Evolutionary conservation across 768 basidiomycete genomes (phyloP).

Genomic region (Candolleomyces efflorescens): DNA sequence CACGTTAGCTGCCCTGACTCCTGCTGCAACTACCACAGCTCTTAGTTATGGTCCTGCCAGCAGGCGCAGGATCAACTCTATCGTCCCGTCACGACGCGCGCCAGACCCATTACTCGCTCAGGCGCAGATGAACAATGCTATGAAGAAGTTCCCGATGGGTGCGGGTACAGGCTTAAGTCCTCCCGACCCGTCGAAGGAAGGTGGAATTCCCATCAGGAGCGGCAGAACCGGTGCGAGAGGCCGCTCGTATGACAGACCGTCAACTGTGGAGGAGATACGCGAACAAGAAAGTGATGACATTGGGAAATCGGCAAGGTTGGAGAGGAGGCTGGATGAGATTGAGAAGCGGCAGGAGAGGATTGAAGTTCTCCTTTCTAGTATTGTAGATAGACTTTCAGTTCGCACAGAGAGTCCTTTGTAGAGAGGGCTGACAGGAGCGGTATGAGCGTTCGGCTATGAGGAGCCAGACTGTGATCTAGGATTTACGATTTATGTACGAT

Average conservation of each 20-base stretch:
- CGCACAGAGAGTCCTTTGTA: no score
- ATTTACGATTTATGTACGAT: no score
- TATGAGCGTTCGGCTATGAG: no score
- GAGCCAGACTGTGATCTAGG: no score
- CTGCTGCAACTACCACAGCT: conserved; percentile 15
- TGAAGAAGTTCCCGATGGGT: conserved; percentile 7
- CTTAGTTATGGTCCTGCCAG: conserved; percentile 44
- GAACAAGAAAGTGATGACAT: background rate
- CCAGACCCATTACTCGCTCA: conserved; percentile 13
- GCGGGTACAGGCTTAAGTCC: background rate
- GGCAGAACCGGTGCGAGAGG: background rate
- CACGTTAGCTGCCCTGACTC: conserved; percentile 1
- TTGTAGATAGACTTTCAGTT: conserved; percentile 23
- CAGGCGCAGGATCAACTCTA: conserved; percentile 33
- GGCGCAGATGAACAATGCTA: conserved; percentile 9
- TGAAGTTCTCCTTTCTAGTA: conserved; percentile 36
- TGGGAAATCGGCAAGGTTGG: background rate
- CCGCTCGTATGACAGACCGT: background rate
- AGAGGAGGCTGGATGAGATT: conserved; percentile 26
- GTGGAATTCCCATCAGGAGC: background rate
- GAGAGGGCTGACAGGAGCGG: no score
- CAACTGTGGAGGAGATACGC: background rate
- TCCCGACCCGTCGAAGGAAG: background rate
- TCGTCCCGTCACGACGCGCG: conserved; percentile 7
- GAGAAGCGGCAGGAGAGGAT: conserved; percentile 45